A percentile compares a stretch with the other conserved stretches of the same genome.
These are phyloP conservation scores for Lepidium sativum DNA, from an alignment of 345 rosid species.

Conservation along the genomic window DNA sequence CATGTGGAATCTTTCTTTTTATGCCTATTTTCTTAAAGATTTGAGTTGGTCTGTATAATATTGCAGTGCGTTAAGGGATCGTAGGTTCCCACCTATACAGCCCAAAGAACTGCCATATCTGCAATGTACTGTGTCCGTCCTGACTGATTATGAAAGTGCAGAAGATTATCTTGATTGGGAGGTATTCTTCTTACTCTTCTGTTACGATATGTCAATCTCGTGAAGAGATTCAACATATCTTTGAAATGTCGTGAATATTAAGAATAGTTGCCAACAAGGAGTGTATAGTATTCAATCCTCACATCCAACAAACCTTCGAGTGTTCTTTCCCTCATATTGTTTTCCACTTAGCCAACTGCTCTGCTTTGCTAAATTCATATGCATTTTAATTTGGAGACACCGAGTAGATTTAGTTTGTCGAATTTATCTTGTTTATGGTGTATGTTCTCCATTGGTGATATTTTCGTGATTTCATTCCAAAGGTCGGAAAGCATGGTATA, in stretches of 20 bases:
- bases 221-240: background rate
- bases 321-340: background rate
- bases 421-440: background rate
- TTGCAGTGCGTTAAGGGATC: constrained; percentile 91
- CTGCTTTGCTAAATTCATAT: background rate
- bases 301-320: background rate
- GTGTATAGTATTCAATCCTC: background rate
- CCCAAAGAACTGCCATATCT: constrained; percentile 81
- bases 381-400: background rate
- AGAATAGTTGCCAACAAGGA: background rate
- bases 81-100: constrained; percentile 91
- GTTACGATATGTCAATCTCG: background rate
- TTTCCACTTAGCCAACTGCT: background rate
- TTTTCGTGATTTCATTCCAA: constrained; percentile 5
- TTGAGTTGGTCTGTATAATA: background rate
- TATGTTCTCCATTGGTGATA: background rate
- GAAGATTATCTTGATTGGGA: constrained; percentile 91
- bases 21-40: background rate
- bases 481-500: constrained; percentile 92
- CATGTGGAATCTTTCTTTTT: background rate
- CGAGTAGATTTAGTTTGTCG: background rate
- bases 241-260: background rate
- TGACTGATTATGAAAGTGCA: constrained; percentile 75
- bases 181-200: constrained; percentile 37
- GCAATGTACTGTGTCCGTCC: constrained; percentile 89